Percentiles rank a stretch among this genome's conserved stretches.
phyloP scores from a whole-genome alignment of 2,329 filamentous ascomycete species.

The Talaromyces rugulosus region DNA sequence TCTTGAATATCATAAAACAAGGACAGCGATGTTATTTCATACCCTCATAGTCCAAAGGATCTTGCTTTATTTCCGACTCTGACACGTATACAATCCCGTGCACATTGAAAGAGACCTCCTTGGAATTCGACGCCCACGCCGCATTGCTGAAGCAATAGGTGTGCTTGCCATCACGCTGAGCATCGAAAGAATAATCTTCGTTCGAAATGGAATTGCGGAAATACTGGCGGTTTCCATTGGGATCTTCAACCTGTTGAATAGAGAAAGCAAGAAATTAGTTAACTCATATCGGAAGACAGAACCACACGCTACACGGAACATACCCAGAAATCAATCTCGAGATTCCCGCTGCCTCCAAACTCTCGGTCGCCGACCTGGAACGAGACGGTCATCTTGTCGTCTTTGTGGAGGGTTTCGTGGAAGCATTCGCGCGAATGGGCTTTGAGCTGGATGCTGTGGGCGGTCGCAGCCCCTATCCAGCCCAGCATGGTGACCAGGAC shows the following conservation, averaged over 20 bases:
- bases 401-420: conserved; percentile 85
- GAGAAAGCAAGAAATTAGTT: neutral
- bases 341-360: conserved; percentile 87
- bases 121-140: conserved; percentile 91
- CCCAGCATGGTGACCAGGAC: conserved; percentile 52
- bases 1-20: conserved; percentile 6
- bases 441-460: conserved; percentile 94
- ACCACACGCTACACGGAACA: conserved; percentile 23
- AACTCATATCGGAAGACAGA: neutral
- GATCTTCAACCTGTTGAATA: conserved; percentile 66
- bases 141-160: conserved; percentile 99
- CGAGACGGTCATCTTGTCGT: conserved; percentile 97
- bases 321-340: conserved; percentile 99
- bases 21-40: conserved; percentile 22
- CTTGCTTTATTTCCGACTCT: conserved; percentile 75
- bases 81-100: conserved; percentile 97
- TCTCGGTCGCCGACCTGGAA: conserved; percentile 98
- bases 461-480: conserved; percentile 58
- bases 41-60: conserved; percentile 90
- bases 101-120: conserved; percentile 99
- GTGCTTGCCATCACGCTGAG: conserved; percentile 80
- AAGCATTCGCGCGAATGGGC: conserved; percentile 96
- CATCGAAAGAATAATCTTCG: conserved; percentile 90
- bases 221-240: conserved; percentile 68
- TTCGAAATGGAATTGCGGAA: conserved; percentile 78